Base-by-base conservation (phyloP, 2,329 filamentous ascomycete species). In the Teratosphaeria epicoccoides region DNA sequence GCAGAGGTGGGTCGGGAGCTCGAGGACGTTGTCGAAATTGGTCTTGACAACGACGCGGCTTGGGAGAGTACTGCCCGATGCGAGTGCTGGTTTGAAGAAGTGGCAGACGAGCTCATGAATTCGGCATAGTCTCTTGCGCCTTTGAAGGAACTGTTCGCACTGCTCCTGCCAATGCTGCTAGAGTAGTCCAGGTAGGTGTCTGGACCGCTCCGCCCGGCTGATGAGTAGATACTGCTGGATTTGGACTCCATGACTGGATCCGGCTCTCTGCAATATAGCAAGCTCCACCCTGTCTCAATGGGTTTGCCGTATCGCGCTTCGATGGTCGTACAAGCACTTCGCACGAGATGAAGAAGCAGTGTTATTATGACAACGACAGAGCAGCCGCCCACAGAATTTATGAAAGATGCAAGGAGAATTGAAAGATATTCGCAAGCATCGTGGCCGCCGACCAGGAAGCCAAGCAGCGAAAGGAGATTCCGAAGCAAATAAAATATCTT, bases 201-300 rank as follows among this genome's bases (percentile, higher is more conserved):
- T 23, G 24, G 24, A 14, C 24, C 23, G 6, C 24, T 37, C 20
- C 46, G 33, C 20, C 50, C 50, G 46, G 9, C 47, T 7, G 53
- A 55, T 7, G 53, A 55, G 47, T 52, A 50, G 14, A 50, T 43
- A n/a, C 47, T 55, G 46, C 50, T 55, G 9, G 26, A 24, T 50
- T 47, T 40, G 11, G 26, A 40, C 17, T 37, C 49, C 49, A 51
- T 51, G n/a, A 6, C 29, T 40, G 3, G n/a, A 40, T 5, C 33
- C 20, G 14, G 33, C 33, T 40, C 14, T 6, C 9, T 1, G n/a
- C 20, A 5, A 17, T 40, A 17, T 6, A 20, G 10, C 33, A 6
- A 17, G 17, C 33, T 40, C 33, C 33, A 20, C 33, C n/a, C 20
- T 1, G 1, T 17, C 14, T 40, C 33, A n/a, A 4, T 4, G 17